Conservation (phyloP, 2,329 filamentous ascomycete genomes). For the Talaromyces funiculosus region DNA sequence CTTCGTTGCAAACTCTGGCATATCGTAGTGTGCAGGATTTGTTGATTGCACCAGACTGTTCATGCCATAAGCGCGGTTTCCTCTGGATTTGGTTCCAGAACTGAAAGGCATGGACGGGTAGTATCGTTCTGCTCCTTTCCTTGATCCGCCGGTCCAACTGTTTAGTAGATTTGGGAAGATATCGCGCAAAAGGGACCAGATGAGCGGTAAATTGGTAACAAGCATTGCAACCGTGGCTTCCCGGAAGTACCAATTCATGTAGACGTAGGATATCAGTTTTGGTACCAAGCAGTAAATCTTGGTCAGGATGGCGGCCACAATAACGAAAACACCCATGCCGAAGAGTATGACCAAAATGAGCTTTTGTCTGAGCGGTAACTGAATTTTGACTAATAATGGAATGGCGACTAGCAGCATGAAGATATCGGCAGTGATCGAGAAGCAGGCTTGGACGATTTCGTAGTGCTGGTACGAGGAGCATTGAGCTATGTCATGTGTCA, state of each 20-base stretch:
- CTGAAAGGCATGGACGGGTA: constrained; percentile 11
- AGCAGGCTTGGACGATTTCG: constrained; percentile 41
- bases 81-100: constrained; percentile 23
- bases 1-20: constrained; percentile 25
- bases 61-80: constrained; percentile 20
- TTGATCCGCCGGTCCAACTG: constrained; percentile 37
- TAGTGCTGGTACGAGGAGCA: constrained; percentile 43
- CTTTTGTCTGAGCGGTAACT: constrained; percentile 39
- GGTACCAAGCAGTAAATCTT: constrained; percentile 45
- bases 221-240: constrained; percentile 42
- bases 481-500: constrained; percentile 26
- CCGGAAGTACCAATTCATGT: constrained; percentile 47
- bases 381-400: constrained; percentile 38
- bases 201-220: constrained; percentile 48
- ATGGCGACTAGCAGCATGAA: constrained; percentile 41
- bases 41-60: constrained; percentile 23
- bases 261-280: constrained; percentile 35
- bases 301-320: constrained; percentile 46
- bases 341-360: constrained; percentile 40
- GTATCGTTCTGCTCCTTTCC: constrained; percentile 29
- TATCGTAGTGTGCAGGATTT: constrained; percentile 25
- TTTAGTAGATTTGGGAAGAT: constrained; percentile 39
- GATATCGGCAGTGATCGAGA: constrained; percentile 42
- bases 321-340: constrained; percentile 43
- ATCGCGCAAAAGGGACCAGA: constrained; percentile 48